These are phyloP conservation scores for Penicillium sp. DNA, from an alignment of 2,329 filamentous ascomycete species.

Conservation along the genomic window DNA sequence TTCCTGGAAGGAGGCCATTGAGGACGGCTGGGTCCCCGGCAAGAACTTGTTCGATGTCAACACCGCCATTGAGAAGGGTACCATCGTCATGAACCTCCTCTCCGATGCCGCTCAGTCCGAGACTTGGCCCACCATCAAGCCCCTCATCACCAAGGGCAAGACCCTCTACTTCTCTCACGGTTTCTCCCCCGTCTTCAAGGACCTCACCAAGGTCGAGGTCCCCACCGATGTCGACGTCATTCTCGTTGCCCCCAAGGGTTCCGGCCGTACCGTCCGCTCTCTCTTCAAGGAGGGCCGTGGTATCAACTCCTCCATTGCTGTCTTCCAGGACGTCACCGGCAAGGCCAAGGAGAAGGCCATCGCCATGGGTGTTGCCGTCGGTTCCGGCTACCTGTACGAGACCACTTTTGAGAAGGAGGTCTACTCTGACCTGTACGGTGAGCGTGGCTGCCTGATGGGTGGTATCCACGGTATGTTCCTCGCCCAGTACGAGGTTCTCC, in stretches of 20 bases:
- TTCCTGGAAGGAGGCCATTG: constrained; percentile 96
- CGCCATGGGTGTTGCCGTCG: constrained; percentile 94
- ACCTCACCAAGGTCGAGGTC: constrained; percentile 97
- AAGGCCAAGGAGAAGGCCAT: constrained; percentile 98
- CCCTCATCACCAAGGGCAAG: constrained; percentile 98
- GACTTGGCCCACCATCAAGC: constrained; percentile 99
- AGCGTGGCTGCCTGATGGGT: constrained; percentile 99
- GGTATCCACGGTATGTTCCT: constrained; percentile 99
- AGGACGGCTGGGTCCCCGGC: constrained; percentile 97
- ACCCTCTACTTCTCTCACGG: constrained; percentile 99
- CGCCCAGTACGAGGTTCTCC: constrained; percentile 99
- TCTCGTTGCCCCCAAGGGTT: constrained; percentile 98
- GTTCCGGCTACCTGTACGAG: constrained; percentile 99
- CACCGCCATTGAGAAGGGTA: constrained; percentile 90
- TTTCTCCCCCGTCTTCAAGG: constrained; percentile 99
- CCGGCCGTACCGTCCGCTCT: constrained; percentile 95
- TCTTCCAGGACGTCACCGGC: constrained; percentile 97
- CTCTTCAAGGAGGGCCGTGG: constrained; percentile 99
- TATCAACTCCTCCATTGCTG: constrained; percentile 99
- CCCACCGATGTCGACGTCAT: constrained; percentile 97
- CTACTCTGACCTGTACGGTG: constrained; percentile 98
- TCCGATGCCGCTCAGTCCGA: constrained; percentile 96
- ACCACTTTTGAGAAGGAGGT: constrained; percentile 99
- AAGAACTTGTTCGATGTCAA: constrained; percentile 99
- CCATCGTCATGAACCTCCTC: constrained; percentile 99